Evolutionary conservation across 2,329 filamentous ascomycete genomes (phyloP), one percentile per base, ranked within the genome.

Genomic region (Fusarium pseudonygamai): DNA sequence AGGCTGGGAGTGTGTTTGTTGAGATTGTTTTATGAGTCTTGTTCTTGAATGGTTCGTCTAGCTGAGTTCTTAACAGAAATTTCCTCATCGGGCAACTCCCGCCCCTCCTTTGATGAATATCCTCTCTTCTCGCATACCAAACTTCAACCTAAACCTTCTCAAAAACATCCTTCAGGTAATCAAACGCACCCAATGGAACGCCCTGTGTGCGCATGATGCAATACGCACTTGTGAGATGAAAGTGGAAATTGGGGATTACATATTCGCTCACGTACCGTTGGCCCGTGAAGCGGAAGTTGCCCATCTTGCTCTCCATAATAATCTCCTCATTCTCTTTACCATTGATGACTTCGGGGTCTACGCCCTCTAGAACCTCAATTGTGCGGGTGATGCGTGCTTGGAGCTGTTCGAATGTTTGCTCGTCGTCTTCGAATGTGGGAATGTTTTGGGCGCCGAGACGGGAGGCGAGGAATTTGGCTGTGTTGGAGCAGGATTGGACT

Each of bases 231-330:
- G 82, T 83, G 16, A 87, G 65, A 72, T 92, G 90, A 72, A 92
- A 92, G 79, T 85, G 91, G 73, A 91, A 86, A 75, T 91, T 91
- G 7, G 89, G 88, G 30, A 90, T 76, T 6, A 80, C 83, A 77
- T 83, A 86, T 9, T 79, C 77, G 37, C 79, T 75, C 16, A 88
- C 72, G 73, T 88, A 90, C 3, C 79, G 75, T 61, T 82, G 72
- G 0, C 80, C 84, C 6, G 65, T 74, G 57, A 79, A 80, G 32
- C 61, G 62, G 22, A 77, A 79, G 50, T 71, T 74, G 15, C 78
- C 79, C 68, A 72, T 64, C 45, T 64, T 75, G 18, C 73, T 66
- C 65, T 70, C 73, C 72, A 78, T 73, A 55, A 78, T 40, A 34
- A 80, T 52, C 58, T 79, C 72, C 42, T 71, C 63, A 13, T 70